phyloP scores from a whole-genome alignment of 768 basidiomycete genomes.

The Sporobolomyces pararoseus region DNA sequence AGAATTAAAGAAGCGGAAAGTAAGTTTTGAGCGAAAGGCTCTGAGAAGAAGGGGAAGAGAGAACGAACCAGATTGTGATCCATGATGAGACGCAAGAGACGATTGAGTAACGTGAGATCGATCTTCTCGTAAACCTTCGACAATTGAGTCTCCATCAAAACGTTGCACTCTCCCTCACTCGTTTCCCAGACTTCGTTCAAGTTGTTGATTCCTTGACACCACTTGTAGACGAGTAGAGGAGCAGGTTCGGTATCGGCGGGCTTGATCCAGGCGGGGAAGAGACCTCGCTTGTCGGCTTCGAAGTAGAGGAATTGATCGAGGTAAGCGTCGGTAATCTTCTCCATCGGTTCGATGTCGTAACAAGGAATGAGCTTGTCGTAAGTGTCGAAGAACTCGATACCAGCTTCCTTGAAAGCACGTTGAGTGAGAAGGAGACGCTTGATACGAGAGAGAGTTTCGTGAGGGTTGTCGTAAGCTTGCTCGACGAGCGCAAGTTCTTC shows the following conservation, averaged over 20 bases:
- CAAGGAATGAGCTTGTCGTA: constrained; percentile 96
- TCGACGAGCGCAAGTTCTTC: constrained; percentile 97
- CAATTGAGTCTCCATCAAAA: constrained; percentile 97
- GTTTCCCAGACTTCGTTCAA: constrained; percentile 98
- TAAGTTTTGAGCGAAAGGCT: background rate
- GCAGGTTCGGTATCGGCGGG: constrained; percentile 96
- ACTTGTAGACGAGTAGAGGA: constrained; percentile 95
- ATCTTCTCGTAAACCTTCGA: constrained; percentile 99
- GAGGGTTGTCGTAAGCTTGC: constrained; percentile 98
- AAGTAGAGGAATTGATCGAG: constrained; percentile 98
- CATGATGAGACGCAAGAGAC: constrained; percentile 87
- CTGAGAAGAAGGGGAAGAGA: background rate
- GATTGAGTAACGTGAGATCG: constrained; percentile 90
- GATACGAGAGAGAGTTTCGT: constrained; percentile 96
- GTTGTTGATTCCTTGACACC: constrained; percentile 99
- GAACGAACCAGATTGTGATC: constrained; percentile 75
- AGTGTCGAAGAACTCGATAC: constrained; percentile 60
- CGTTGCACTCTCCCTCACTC: constrained; percentile 92
- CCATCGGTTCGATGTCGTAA: constrained; percentile 98
- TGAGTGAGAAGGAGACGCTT: constrained; percentile 95
- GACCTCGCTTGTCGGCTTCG: constrained; percentile 94
- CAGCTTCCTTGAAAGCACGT: constrained; percentile 96
- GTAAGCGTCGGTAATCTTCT: constrained; percentile 99
- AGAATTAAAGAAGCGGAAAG: background rate
- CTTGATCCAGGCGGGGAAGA: constrained; percentile 99